Conservation (phyloP, 345 rosid genomes). For the Syzygium grande region DNA sequence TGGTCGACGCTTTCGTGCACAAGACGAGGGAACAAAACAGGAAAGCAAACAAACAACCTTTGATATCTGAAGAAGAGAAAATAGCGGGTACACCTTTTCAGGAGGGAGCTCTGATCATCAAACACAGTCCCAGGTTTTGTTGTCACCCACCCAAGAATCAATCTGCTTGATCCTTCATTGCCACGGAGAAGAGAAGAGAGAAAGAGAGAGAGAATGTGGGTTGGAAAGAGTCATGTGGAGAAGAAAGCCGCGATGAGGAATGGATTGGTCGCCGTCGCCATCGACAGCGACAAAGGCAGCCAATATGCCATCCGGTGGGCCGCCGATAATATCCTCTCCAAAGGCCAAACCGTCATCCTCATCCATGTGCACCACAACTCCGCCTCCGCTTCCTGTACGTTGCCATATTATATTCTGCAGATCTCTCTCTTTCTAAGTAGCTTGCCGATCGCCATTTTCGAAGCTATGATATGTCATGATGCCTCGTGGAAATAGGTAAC, state of each 20-base stretch:
- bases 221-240: conserved; percentile 5
- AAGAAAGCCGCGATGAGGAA: conserved; percentile 31
- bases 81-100: background rate
- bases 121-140: background rate
- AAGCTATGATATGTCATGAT: background rate
- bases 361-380: conserved; percentile 46
- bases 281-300: conserved; percentile 79
- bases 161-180: background rate
- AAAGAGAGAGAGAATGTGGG: conserved; percentile 17
- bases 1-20: background rate
- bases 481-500: background rate
- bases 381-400: background rate
- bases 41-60: background rate
- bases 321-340: conserved; percentile 52
- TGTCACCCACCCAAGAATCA: background rate
- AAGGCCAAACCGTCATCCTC: conserved; percentile 63
- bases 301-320: conserved; percentile 92
- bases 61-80: background rate
- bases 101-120: background rate
- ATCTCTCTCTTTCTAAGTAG: background rate
- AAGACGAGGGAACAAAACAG: background rate
- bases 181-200: background rate
- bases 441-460: background rate
- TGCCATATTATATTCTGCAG: background rate
- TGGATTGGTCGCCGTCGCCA: conserved; percentile 73